Evolutionary conservation across 768 basidiomycete genomes (phyloP), one percentile per base, ranked within the genome.

Genomic region (Suillus ampliporus): DNA sequence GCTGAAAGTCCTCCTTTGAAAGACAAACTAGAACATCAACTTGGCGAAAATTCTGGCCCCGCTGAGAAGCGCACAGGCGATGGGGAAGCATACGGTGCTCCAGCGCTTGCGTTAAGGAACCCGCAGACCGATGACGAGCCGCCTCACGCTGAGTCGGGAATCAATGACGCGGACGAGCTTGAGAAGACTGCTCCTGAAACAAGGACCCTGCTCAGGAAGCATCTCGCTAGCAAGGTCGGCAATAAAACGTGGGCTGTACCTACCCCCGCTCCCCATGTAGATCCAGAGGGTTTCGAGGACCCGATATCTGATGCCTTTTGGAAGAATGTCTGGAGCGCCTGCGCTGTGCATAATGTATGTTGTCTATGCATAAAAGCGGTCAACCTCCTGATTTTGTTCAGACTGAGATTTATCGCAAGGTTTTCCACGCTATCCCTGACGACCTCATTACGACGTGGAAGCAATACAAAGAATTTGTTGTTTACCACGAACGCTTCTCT

Each of bases 361-460:
- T 37, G 38, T 64, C 37, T 19, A 28, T 47, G 31, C 15, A 14
- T 53, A 48, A 21, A 34, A 37, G 17, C n/a, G 5, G 5, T 57
- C 14, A 26, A 28, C 34, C n/a, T 51, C 13, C 65, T 67, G 6
- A 64, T n/a, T 15, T 37, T 57, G 59, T 15, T 57, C 63, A 96
- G 95, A 99, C 97, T 64, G 93, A 97, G 73, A 94, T 98, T 66
- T 98, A 86, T 77, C 89, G 95, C 60, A 96, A 92, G 72, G 95
- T 98, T 4, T 99, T 99, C 80, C 90, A 94, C 69, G 90, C 91
- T 40, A 80, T 96, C 59, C 97, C 97, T 6, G 97, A 99, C 73
- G 96, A 99, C 73, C 81, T 88, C 26, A 86, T 98, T 63, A 90
- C 89, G 2, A 97, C 96, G 0, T 99, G 97, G 97, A 95, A 95